Conservation (phyloP, 139 green algal genomes). For the Closterium sp. region DNA sequence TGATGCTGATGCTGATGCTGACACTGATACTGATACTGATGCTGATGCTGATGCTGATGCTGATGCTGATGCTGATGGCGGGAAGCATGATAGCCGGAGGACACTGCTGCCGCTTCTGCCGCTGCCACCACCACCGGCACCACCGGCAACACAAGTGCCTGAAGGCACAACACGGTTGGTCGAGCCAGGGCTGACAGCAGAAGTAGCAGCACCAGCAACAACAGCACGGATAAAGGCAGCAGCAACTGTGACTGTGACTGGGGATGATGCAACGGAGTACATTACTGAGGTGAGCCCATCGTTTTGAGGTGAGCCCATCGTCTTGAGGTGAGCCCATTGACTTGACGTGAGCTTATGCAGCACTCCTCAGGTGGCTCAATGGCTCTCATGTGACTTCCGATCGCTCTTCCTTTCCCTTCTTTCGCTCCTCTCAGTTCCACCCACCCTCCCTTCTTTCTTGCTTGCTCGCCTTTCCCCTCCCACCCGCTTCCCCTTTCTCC, state of each 20-base stretch:
- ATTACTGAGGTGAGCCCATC: background rate
- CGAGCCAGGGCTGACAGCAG: background rate
- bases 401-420: background rate
- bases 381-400: background rate
- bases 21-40: too few species aligned
- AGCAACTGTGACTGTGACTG: background rate
- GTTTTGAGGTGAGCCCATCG: background rate
- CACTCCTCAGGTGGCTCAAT: background rate
- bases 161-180: background rate
- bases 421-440: background rate
- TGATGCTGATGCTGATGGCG: too few species aligned
- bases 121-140: background rate
- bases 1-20: too few species aligned
- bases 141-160: background rate
- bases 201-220: background rate
- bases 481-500: too few species aligned
- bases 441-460: too few species aligned
- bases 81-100: background rate
- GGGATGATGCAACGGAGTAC: background rate
- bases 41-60: too few species aligned
- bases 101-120: background rate
- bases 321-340: too few species aligned
- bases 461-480: background rate
- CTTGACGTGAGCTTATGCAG: background rate
- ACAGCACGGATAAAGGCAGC: background rate